These are phyloP conservation scores for Aureobasidium lini DNA, from an alignment of 2,329 filamentous ascomycete species.

Conservation along the genomic window DNA sequence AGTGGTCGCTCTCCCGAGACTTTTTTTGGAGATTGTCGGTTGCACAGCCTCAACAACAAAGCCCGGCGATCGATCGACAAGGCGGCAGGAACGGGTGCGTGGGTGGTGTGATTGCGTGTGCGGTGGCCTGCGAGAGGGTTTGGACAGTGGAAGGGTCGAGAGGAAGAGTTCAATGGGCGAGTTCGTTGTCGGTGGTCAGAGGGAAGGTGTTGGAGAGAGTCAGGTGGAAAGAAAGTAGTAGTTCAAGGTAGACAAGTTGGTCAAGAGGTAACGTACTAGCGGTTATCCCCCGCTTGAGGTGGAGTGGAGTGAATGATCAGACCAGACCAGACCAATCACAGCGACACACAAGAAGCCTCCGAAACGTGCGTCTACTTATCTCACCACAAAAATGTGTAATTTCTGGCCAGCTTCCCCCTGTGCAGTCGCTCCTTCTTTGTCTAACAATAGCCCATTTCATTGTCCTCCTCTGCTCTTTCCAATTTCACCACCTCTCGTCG, in stretches of 20 bases:
- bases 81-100: not conserved
- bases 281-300: slow-evolving; percentile 6
- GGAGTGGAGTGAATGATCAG: slow-evolving; percentile 2
- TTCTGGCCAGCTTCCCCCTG: not conserved
- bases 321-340: slow-evolving; percentile 2
- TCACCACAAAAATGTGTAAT: not conserved
- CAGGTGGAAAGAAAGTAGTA: not conserved
- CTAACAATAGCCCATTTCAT: not conserved
- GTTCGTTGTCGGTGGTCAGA: not conserved
- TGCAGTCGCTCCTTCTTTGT: not conserved
- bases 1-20: slow-evolving; percentile 4
- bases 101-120: not conserved
- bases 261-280: slow-evolving; percentile 7
- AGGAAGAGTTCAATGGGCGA: not conserved
- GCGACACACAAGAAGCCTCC: not conserved
- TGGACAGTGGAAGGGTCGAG: not conserved
- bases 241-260: not conserved
- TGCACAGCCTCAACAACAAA: slow-evolving; percentile 13
- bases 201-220: not conserved
- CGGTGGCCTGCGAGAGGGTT: not conserved
- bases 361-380: slow-evolving; percentile 12
- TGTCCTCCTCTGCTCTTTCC: not conserved
- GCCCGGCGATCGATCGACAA: slow-evolving; percentile 6
- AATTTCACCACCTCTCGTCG: not conserved
- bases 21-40: slow-evolving; percentile 12